These are phyloP conservation scores for Blastomyces gilchristii DNA, from an alignment of 2,329 filamentous ascomycete genomes.

Conservation along the genomic window DNA sequence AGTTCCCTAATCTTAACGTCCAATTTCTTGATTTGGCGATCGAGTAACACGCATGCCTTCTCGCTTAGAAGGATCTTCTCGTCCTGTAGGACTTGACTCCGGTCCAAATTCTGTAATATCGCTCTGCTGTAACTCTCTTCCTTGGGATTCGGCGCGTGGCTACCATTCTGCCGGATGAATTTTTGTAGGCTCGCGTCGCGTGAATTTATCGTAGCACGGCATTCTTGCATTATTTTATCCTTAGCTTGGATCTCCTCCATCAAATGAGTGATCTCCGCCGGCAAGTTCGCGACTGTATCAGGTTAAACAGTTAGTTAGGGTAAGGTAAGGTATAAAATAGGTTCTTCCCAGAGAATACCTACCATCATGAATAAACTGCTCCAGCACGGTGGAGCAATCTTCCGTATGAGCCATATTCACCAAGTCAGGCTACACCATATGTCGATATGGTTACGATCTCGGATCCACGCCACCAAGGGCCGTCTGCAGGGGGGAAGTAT, in stretches of 20 bases:
- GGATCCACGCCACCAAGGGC: neutral
- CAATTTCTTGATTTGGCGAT: constrained; percentile 53
- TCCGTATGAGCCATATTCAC: constrained; percentile 41
- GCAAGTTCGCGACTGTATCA: constrained; percentile 43
- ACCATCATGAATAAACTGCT: constrained; percentile 58
- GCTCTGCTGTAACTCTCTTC: constrained; percentile 51
- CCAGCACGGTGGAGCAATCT: constrained; percentile 53
- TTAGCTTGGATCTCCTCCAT: constrained; percentile 59
- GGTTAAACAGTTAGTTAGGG: constrained; percentile 8
- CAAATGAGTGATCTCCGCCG: constrained; percentile 54
- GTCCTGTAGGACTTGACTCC: constrained; percentile 48
- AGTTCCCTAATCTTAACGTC: constrained; percentile 53
- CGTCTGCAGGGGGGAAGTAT: neutral
- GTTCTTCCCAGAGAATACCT: constrained; percentile 12
- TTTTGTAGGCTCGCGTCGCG: constrained; percentile 55
- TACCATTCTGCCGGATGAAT: constrained; percentile 54
- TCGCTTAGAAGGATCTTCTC: constrained; percentile 53
- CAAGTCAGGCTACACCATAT: neutral
- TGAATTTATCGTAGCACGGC: constrained; percentile 45
- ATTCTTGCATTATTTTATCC: constrained; percentile 50
- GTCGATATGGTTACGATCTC: neutral
- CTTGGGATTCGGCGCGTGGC: constrained; percentile 52
- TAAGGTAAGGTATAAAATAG: neutral
- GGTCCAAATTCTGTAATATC: constrained; percentile 49
- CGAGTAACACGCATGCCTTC: constrained; percentile 49